phyloP scores from a whole-genome alignment of 768 basidiomycete genomes.

The Suillus variegatus region DNA sequence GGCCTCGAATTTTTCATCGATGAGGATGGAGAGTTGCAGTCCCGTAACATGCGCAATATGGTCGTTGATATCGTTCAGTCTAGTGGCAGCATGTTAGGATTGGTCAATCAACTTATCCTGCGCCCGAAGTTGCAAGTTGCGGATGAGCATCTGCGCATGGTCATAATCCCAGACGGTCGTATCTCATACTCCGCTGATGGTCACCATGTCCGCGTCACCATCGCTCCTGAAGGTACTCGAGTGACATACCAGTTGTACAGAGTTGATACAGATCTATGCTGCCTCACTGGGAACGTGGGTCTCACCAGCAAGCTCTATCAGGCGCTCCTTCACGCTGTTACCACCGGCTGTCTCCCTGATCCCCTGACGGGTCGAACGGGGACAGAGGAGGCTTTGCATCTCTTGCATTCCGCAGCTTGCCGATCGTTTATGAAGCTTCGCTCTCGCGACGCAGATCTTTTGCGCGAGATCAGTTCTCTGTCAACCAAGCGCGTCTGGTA shows the following conservation, averaged over 20 bases:
- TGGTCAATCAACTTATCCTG: constrained; percentile 42
- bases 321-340: constrained; percentile 49
- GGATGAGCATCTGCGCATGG: constrained; percentile 17
- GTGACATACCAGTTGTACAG: constrained; percentile 30
- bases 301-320: constrained; percentile 35
- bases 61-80: constrained; percentile 44
- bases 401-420: constrained; percentile 38
- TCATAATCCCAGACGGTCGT: constrained; percentile 43
- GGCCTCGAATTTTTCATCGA: constrained; percentile 42
- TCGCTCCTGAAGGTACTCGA: constrained; percentile 5
- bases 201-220: constrained; percentile 20
- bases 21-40: constrained; percentile 35
- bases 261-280: constrained; percentile 27
- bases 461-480: constrained; percentile 35
- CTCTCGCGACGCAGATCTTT: constrained; percentile 29
- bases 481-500: constrained; percentile 40
- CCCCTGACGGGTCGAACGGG: constrained; percentile 45
- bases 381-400: constrained; percentile 42
- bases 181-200: constrained; percentile 15
- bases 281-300: constrained; percentile 27
- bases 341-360: constrained; percentile 40
- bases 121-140: constrained; percentile 22
- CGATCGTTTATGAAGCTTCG: constrained; percentile 42
- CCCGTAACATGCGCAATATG: constrained; percentile 43
- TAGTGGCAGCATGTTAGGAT: constrained; percentile 45